Conservation (phyloP, 164 flowering plant genomes). For the Tetrastigma voinierianum region DNA sequence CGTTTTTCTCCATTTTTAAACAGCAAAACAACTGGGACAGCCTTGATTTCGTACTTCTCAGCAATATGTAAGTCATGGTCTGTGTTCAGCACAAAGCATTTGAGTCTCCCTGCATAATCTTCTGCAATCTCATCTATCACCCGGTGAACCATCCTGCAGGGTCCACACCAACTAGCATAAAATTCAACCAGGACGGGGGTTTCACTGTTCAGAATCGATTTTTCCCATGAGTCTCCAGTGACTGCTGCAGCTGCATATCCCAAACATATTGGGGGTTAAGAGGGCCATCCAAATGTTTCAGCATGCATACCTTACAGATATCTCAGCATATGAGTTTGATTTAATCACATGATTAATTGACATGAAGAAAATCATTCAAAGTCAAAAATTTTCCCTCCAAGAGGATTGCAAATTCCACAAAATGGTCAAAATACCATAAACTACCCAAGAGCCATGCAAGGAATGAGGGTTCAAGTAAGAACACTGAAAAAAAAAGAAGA, state of each 20-base stretch:
- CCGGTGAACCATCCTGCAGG: constrained; percentile 92
- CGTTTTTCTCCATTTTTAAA: constrained; percentile 77
- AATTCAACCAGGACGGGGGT: constrained; percentile 83
- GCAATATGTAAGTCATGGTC: constrained; percentile 57
- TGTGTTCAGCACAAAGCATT: constrained; percentile 64
- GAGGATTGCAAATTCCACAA: too few species aligned
- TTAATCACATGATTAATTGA: background rate
- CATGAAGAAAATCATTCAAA: too few species aligned
- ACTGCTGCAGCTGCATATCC: constrained; percentile 58
- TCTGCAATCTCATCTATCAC: constrained; percentile 73
- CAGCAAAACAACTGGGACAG: constrained; percentile 78
- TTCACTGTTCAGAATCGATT: constrained; percentile 50
- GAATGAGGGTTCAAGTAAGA: too few species aligned
- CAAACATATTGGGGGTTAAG: background rate
- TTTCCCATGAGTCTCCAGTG: constrained; percentile 72
- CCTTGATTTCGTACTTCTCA: constrained; percentile 64
- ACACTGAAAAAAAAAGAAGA: too few species aligned
- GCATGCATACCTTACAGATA: background rate
- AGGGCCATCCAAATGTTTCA: background rate
- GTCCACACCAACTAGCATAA: constrained; percentile 92
- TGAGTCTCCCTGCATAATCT: constrained; percentile 68
- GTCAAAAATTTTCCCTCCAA: too few species aligned
- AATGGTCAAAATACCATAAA: too few species aligned
- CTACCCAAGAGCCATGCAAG: too few species aligned
- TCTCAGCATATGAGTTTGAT: background rate